Percentiles rank a stretch among this genome's conserved stretches.
Evolutionary conservation across 139 green algal species (phyloP).

Genomic region (Coccomyxa sp.): DNA sequence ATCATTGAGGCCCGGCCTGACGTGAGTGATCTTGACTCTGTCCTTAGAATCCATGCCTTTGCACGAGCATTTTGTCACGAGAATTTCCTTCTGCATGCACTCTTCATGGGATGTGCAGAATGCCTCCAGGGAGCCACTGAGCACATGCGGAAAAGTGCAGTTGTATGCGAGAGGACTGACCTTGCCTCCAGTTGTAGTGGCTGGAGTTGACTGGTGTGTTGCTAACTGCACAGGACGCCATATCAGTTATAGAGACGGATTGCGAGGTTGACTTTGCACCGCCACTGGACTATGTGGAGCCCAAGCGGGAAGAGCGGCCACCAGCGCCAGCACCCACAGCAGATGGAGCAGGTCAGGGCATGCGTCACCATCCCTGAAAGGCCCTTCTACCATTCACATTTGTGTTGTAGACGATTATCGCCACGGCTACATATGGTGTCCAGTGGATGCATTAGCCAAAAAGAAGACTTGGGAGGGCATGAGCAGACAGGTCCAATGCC

Average conservation of each 20-base stretch:
- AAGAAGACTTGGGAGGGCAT: neutral
- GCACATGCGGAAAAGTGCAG: too few relatives aligned
- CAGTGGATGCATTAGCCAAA: neutral
- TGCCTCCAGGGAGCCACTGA: too few relatives aligned
- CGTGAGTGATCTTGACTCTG: neutral
- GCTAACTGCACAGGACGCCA: conserved; percentile 42
- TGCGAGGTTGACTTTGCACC: conserved; percentile 95
- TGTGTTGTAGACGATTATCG: neutral
- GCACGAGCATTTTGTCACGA: neutral
- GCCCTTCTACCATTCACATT: too few relatives aligned
- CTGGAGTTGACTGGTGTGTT: too few relatives aligned
- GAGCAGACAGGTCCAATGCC: neutral
- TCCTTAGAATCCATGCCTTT: neutral
- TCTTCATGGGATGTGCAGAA: too few relatives aligned
- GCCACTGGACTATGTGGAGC: conserved; percentile 95
- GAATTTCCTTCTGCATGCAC: too few relatives aligned
- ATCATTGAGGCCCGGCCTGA: conserved; percentile 78
- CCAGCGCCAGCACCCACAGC: conserved; percentile 11
- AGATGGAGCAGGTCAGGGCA: neutral
- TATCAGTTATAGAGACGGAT: conserved; percentile 98
- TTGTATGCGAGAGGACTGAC: too few relatives aligned
- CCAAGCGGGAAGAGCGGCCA: conserved; percentile 23
- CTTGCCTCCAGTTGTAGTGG: too few relatives aligned
- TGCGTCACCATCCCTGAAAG: neutral
- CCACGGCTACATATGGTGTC: too few relatives aligned